Evolutionary conservation across 2,329 filamentous ascomycete species (phyloP).

Genomic region (Trichophyton equinum): DNA sequence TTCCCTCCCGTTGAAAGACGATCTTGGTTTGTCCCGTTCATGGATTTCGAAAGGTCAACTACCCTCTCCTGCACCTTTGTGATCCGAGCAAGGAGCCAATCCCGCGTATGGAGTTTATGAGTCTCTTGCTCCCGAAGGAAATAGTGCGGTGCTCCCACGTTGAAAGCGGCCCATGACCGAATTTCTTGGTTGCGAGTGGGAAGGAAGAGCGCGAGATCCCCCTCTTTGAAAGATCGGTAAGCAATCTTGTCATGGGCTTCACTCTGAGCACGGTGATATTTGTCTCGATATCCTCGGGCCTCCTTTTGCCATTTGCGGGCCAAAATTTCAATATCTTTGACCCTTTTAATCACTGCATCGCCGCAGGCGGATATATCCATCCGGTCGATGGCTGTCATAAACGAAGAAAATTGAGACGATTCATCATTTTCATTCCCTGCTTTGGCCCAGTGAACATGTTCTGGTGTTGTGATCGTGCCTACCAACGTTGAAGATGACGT

Average conservation of each 20-base stretch:
- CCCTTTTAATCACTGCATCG: constrained; percentile 73
- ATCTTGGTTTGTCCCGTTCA: constrained; percentile 43
- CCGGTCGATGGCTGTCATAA: constrained; percentile 57
- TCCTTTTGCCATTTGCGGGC: constrained; percentile 91
- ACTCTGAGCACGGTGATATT: constrained; percentile 64
- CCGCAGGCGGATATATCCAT: constrained; percentile 78
- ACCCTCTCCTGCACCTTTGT: constrained; percentile 82
- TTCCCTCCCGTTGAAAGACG: constrained; percentile 39
- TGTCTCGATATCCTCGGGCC: constrained; percentile 73
- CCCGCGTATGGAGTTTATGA: constrained; percentile 69
- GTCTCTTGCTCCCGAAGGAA: constrained; percentile 87
- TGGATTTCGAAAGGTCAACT: constrained; percentile 75
- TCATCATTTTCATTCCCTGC: constrained; percentile 51
- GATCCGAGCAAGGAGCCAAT: constrained; percentile 95
- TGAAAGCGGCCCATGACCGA: constrained; percentile 95
- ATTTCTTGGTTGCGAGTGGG: constrained; percentile 90
- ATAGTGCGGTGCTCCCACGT: constrained; percentile 92
- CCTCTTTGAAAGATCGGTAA: constrained; percentile 90
- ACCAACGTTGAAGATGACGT: constrained; percentile 25
- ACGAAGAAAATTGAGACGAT: constrained; percentile 59
- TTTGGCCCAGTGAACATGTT: constrained; percentile 71
- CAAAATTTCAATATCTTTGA: constrained; percentile 86
- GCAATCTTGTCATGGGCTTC: constrained; percentile 94
- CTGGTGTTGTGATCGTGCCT: constrained; percentile 46
- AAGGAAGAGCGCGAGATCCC: constrained; percentile 84